Base-by-base conservation (phyloP, 2,329 filamentous ascomycete species). In the Laburnicola sp. region DNA sequence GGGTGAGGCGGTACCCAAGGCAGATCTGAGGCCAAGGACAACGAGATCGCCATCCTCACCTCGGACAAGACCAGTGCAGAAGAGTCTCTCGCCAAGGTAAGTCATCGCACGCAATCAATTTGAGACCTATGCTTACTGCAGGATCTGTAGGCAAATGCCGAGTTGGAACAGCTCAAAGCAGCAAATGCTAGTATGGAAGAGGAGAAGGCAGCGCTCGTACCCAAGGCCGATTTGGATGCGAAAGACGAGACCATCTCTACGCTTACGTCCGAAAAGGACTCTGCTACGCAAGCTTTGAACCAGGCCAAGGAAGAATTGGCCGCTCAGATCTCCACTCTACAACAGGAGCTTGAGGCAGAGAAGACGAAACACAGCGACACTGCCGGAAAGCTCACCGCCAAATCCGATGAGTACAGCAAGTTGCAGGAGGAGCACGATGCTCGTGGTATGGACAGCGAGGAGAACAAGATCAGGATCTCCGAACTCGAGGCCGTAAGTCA, bases 171-270 rank as follows among this genome's bases (percentile, higher is more conserved):
- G 27, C 53, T 66, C 16, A 56, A 60, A 45, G 49, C 52, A 6
- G 44, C 58, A 16, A 55, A 51, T 26, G 51, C 56, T 25, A 38
- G 38, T 27, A 45, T 57, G 23, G 48, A 54, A 26, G 55, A 60
- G 7, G 58, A 57, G 31, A 45, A 50, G 37, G 37, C 44, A 8
- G 32, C 45, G 1, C 54, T 53, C 8, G 57, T 63, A 6, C 57
- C 64, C 51, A 63, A 65, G 48, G 51, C 59, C 26, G 66, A 69
- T 21, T 48, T 69, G 4, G 64, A 67, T 23, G 57, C 59, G 37
- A 64, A 66, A 55, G 60, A 43, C 16, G 47, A 41, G 31, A 43
- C 26, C 31, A 44, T 49, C 16, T 32, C 47, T n/a, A 37, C 48
- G 1, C 36, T 50, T 34, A 49, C 50, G 4, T 25, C 45, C 25